Conservation (phyloP, 768 basidiomycete species). For the Leccinum disarticulatum region DNA sequence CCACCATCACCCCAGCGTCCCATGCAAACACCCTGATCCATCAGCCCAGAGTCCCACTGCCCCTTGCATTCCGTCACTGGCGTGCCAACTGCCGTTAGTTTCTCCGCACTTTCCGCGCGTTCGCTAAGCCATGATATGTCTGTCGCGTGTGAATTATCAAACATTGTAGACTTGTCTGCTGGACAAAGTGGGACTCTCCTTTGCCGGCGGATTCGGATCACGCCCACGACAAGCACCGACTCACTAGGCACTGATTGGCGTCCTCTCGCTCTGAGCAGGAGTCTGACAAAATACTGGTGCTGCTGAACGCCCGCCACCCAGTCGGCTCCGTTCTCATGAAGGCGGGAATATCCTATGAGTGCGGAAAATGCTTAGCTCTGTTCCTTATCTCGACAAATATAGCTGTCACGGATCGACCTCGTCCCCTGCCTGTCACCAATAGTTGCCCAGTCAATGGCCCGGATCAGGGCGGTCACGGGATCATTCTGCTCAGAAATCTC, state of each 20-base stretch:
- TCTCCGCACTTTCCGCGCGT: conserved; percentile 10
- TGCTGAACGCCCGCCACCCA: neutral
- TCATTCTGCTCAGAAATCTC: neutral
- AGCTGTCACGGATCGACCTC: neutral
- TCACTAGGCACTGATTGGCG: neutral
- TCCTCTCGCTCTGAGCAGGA: neutral
- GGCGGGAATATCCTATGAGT: neutral
- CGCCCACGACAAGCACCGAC: neutral
- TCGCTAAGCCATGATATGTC: neutral
- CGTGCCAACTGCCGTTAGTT: neutral
- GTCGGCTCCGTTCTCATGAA: neutral
- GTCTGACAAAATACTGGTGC: neutral
- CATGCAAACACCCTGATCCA: neutral
- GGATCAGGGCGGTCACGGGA: neutral
- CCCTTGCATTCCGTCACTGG: neutral
- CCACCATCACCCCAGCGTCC: neutral
- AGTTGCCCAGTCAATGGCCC: neutral
- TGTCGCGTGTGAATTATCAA: neutral
- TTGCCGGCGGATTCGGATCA: conserved; percentile 3
- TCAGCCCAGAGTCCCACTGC: neutral
- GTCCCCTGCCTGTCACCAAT: neutral
- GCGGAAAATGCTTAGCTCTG: neutral
- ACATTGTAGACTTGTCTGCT: neutral
- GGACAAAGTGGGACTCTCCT: neutral
- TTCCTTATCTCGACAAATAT: neutral